Conservation (phyloP, 169 alveolate genomes). For the Toxoplasma gondii region DNA sequence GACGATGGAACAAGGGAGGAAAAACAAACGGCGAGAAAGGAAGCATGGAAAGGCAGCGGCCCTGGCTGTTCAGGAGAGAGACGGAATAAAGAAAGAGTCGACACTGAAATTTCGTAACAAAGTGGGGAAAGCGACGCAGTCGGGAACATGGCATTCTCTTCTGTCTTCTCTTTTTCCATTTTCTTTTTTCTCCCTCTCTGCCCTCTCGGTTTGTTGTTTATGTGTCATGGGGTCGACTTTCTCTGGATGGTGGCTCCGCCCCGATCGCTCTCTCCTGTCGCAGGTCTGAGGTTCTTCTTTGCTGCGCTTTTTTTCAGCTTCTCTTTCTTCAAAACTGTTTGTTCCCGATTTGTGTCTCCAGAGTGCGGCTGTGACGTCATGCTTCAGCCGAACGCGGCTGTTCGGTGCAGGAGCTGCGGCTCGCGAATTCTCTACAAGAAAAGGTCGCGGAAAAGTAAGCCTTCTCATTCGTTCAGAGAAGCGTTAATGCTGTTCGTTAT, state of each 20-base stretch:
- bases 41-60: no score
- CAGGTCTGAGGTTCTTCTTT: no score
- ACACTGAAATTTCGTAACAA: neutral
- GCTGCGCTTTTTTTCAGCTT: neutral
- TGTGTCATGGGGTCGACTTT: no score
- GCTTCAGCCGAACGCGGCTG: constrained; percentile 85
- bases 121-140: neutral
- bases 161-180: neutral
- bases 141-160: neutral
- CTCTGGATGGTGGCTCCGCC: neutral
- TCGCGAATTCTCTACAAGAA: constrained; percentile 85
- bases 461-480: no score
- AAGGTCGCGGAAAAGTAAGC: constrained; percentile 80
- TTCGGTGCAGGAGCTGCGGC: constrained; percentile 87
- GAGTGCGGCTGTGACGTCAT: constrained; percentile 87
- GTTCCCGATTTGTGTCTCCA: constrained; percentile 44
- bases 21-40: no score
- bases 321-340: neutral
- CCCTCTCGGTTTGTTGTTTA: no score
- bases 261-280: no score
- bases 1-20: no score
- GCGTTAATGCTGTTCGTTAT: neutral
- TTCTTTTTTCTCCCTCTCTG: no score
- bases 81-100: neutral
- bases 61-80: no score